A percentile compares a stretch with the other conserved stretches of the same genome.
Evolutionary conservation across 2,329 filamentous ascomycete genomes (phyloP).

Genomic region (Penicillium vulpinum): DNA sequence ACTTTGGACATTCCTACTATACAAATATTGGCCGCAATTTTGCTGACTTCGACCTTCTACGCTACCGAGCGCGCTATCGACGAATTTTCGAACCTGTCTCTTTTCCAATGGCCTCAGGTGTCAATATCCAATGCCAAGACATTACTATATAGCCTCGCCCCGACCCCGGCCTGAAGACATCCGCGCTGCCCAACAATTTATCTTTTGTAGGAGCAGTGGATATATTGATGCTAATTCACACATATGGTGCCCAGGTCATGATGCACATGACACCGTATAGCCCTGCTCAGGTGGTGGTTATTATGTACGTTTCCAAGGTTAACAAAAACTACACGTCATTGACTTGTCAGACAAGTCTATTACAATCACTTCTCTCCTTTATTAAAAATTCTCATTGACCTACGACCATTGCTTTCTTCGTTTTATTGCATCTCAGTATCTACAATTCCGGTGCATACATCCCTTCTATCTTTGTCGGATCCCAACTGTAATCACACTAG

Average conservation of each 20-base stretch:
- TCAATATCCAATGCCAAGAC: background rate
- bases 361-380: background rate
- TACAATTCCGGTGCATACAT: background rate
- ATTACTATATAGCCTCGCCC: background rate
- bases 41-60: background rate
- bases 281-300: background rate
- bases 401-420: background rate
- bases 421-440: background rate
- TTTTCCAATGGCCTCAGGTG: background rate
- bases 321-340: constrained; percentile 2
- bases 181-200: background rate
- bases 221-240: background rate
- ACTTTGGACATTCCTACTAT: too few species aligned
- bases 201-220: background rate
- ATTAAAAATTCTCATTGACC: background rate
- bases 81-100: too few species aligned
- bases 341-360: background rate
- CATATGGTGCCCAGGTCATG: background rate
- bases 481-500: background rate
- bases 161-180: background rate
- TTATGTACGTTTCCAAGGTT: background rate
- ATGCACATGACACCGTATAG: background rate
- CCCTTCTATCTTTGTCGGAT: background rate
- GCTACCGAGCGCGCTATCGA: background rate
- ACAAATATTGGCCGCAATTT: too few species aligned